Percentiles rank a stretch among this genome's conserved stretches.
phyloP scores from a whole-genome alignment of 495 filamentous ascomycete species.

The Immersiella caudata region DNA sequence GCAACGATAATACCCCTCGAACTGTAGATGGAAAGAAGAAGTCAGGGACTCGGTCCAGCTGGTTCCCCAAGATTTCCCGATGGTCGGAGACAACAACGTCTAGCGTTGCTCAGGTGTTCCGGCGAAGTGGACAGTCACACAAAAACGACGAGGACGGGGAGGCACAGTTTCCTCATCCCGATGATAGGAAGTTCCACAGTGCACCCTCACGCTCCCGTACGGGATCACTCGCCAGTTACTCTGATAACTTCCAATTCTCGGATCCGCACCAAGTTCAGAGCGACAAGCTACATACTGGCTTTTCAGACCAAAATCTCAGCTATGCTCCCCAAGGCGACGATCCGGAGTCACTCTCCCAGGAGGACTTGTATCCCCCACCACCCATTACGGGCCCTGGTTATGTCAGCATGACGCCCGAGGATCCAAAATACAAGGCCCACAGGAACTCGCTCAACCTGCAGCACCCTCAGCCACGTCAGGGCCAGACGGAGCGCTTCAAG shows the following conservation, averaged over 20 bases:
- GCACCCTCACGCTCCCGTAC: conserved; percentile 59
- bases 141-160: conserved; percentile 47
- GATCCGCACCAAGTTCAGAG: conserved; percentile 56
- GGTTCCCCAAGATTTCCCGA: conserved; percentile 86
- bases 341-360: conserved; percentile 23
- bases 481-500: conserved; percentile 80
- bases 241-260: conserved; percentile 64
- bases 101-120: conserved; percentile 53
- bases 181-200: conserved; percentile 28
- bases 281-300: conserved; percentile 72
- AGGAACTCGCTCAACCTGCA: conserved; percentile 86
- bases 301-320: conserved; percentile 54
- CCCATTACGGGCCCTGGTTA: conserved; percentile 29
- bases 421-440: conserved; percentile 88
- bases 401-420: conserved; percentile 64
- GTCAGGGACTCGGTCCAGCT: conserved; percentile 83
- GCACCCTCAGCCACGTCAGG: conserved; percentile 86
- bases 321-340: conserved; percentile 26
- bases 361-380: conserved; percentile 37
- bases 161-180: background rate
- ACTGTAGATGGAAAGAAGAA: conserved; percentile 85
- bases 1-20: conserved; percentile 46
- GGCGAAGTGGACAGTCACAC: conserved; percentile 51
- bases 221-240: conserved; percentile 66
- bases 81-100: conserved; percentile 98